Evolutionary conservation across 345 rosid genomes (phyloP).

Genomic region (Barbarea vulgaris): DNA sequence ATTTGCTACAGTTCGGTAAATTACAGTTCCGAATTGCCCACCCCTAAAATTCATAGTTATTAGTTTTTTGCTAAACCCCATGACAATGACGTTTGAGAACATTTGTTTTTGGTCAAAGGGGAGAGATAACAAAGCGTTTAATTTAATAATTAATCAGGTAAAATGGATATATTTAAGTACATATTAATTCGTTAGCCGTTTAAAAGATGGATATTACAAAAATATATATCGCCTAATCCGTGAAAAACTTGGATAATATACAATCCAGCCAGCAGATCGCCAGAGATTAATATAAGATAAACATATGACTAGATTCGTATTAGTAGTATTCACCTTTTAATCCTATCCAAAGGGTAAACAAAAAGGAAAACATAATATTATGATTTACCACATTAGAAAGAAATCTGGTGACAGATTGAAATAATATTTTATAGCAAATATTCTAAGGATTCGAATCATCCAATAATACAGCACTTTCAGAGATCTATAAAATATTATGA

Average conservation of each 20-base stretch:
- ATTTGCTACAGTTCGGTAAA: no score
- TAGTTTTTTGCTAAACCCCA: not conserved
- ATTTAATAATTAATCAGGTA: no score
- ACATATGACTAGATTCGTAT: not conserved
- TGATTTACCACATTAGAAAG: not conserved
- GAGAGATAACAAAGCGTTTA: not conserved
- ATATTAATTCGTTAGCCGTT: no score
- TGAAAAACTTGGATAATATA: not conserved
- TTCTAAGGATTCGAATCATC: not conserved
- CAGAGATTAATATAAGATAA: not conserved
- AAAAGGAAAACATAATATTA: not conserved
- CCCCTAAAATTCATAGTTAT: no score
- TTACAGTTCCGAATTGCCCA: no score
- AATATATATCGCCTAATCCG: not conserved
- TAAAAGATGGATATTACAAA: no score
- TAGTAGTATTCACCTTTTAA: not conserved
- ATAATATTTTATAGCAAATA: not conserved
- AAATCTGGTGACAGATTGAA: not conserved
- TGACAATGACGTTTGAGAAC: no score
- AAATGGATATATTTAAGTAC: no score
- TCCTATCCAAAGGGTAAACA: not conserved
- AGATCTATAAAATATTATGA: no score
- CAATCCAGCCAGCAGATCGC: constrained; percentile 10
- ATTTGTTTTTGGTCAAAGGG: not conserved
- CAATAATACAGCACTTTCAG: not conserved